A percentile compares a stretch with the other conserved stretches of the same genome.
Evolutionary conservation across 345 rosid genomes (phyloP).

Genomic region (Gossypium bickii): DNA sequence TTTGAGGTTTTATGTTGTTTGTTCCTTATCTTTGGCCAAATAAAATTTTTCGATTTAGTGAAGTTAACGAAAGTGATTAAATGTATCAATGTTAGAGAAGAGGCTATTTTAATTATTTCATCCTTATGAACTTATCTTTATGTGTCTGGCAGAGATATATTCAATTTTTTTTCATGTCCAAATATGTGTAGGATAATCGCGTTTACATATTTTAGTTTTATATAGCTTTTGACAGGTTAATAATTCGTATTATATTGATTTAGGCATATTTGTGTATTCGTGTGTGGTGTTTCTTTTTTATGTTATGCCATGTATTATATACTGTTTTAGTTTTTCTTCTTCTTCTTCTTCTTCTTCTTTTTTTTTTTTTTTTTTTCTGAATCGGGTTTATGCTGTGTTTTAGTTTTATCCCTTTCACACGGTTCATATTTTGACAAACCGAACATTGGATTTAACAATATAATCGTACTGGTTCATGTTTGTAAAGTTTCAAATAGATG

Average conservation of each 20-base stretch:
- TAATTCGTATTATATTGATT: too few relatives aligned
- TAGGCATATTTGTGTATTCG: not conserved
- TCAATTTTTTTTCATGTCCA: not conserved
- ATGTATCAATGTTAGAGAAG: not conserved
- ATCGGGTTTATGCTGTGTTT: not conserved
- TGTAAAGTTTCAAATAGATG: too few relatives aligned
- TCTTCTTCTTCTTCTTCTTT: too few relatives aligned
- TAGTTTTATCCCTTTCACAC: not conserved
- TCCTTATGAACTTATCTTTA: not conserved
- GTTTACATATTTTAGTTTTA: too few relatives aligned
- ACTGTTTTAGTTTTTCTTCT: not conserved
- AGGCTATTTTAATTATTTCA: not conserved
- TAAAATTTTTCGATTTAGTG: not conserved
- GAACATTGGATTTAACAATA: not conserved
- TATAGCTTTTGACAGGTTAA: too few relatives aligned
- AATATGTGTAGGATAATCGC: not conserved
- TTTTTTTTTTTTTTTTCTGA: not conserved
- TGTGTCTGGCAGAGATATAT: not conserved
- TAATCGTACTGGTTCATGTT: not conserved
- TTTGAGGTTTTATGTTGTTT: not conserved
- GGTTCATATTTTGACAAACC: not conserved
- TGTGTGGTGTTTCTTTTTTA: not conserved
- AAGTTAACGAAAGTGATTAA: constrained; percentile 6
- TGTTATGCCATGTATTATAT: not conserved
- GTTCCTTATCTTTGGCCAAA: not conserved